Base-by-base conservation (phyloP, 1,284 basidiomycete genomes). In the Neotropicomus parvogracilis region DNA sequence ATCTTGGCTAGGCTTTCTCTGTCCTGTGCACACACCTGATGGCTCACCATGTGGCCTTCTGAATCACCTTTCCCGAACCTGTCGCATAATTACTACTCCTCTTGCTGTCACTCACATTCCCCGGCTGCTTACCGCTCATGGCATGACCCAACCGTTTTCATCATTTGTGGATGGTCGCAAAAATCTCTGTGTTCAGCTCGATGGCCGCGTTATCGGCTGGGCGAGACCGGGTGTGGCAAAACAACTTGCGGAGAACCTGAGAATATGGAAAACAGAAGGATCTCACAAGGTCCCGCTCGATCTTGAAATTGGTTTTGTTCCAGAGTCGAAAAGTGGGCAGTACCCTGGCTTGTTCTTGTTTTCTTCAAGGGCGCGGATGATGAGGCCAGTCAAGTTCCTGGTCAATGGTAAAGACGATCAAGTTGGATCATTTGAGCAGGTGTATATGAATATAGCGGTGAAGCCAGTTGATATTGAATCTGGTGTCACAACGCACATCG, bases 11-110 rank as follows among this genome's bases (percentile, higher is more conserved):
- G 89, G 95, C 48, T 99, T 99, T 77, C 73, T 99, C 10, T 99
- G 97, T 63, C 97, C 97, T 14, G 97, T 99, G 8, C 97, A 99
- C 67, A 99, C 97, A 3, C 97, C 97, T 24, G 97, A 99, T 75
- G 97, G 97, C 58, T 83, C 94, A 20, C 97, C 97, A 10, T 99
- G 97, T 70, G 97, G 97, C 69, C 81, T 99, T 24, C 81, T 99
- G 52, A 99, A 99, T 70, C 97, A 99, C 68, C 81, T 99, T 38
- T 92, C 94, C 24, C 86, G 94, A 60, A 88, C 91, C 14, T 99
- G 97, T 72, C 86, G 91, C 54, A 89, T 99, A 56, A 81, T 95
- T 58, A 95, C 94, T 12, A 64, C 80, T 13, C 82, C 86, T 6
- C 77, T 97, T 9, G 69, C 86, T 40, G 86, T 90, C 29, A 75